Evolutionary conservation across 352 stramenopile species (phyloP), one percentile per base, ranked within the genome.

Genomic region (Phytophthora agathidicida): DNA sequence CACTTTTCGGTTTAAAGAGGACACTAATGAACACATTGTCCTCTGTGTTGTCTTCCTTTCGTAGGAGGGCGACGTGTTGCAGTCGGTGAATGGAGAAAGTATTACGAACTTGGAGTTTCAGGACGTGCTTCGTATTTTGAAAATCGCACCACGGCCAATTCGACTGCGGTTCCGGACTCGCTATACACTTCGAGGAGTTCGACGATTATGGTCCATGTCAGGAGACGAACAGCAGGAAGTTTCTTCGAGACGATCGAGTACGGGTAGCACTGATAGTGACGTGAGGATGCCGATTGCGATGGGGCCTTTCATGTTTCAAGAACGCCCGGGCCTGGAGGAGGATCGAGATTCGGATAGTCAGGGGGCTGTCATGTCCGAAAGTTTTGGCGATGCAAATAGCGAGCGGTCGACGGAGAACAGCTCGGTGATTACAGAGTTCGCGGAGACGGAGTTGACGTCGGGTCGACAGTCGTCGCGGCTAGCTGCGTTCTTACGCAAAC

Each of bases 331-430:
- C 6, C 52, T 78, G 10, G 65, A 79, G 8, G 71, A 84, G n/a
- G 71, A 89, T 38, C 56, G 57, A n/a, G 74, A 92, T 37, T 67
- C 78, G 10, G 80, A 89, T 39, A 90, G 80, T 41, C 83, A 88
- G 38, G 68, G 74, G 39, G 83, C 83, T 10, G 83, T 92, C 44
- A 74, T 86, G 42, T 92, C 83, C 0, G 83, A 92, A 57, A 90
- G 80, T 31, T 92, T 92, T 63, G 80, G 83, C 2, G 83, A 92
- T 37, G 83, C 73, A 2, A 78, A 92, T 62, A 92, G 83, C 52
- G 75, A 70, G 1, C 64, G 76, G 20, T 89, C 80, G 4, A 92
- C 83, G 1, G 78, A 90, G 51, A 87, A 88, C 49, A 89, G 80
- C 63, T 92, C 83, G 0, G 70, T 90, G 4, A 46, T 88, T 36